Evolutionary conservation across 2,329 filamentous ascomycete species (phyloP), one percentile per base, ranked within the genome.

Genomic region (Teratosphaeria pseudoeucalypti): DNA sequence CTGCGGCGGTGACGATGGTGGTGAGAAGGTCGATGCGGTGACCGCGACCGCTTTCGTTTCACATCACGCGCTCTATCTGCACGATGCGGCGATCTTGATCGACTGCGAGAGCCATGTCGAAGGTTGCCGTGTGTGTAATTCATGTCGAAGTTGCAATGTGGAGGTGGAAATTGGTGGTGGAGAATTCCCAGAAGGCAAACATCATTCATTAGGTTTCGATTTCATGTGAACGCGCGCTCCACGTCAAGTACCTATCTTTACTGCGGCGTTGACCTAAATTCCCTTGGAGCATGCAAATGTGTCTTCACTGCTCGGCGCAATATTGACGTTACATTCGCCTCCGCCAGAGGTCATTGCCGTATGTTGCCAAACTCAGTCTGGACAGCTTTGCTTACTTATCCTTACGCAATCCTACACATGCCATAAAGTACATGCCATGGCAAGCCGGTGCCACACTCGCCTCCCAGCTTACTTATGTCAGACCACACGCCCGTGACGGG

Each of bases 21-120:
- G 43, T 61, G 60, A 39, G 62, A 61, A 34, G 57, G 57, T 57
- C 61, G 65, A 58, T 63, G 58, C 52, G 67, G 68, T 23, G 68
- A 70, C 34, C 62, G 63, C 59, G 68, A 69, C 16, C 67, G 67
- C 54, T 62, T 60, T 43, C 64, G 49, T 34, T 65, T 68, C 58
- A 64, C 62, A 54, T 66, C 60, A 26, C 62, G 56, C 23, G 54
- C 34, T 29, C 34, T 55, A 34, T 57, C 26, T 27, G 27, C 27
- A 52, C 56, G 47, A 23, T 58, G 57, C 16, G 63, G 66, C 2
- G 67, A 68, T 23, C 65, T 64, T n/a, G 68, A 70, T n/a, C 67
- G 65, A 59, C 63, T 64, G n/a, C 53, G 52, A n/a, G 52, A 49
- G 47, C 11, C 14, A 4, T 55, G 53, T 32, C 53, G 53, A 16